Percentiles rank a stretch among this genome's conserved stretches.
Conservation (phyloP, 768 basidiomycete genomes). For the Auricularia auricula-judae region DNA sequence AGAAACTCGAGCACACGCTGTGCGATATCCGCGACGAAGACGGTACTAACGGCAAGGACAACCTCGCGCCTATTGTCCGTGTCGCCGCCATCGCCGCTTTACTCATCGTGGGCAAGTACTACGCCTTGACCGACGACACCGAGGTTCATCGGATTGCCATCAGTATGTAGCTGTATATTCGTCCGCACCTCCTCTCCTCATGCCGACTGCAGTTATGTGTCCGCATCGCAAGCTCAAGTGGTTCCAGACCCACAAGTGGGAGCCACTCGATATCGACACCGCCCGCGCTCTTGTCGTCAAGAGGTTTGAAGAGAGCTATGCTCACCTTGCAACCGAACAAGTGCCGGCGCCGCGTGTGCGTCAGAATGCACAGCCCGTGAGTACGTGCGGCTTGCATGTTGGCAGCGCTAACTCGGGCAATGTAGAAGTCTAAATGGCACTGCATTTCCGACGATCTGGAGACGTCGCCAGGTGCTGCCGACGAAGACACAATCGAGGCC, state of each 20-base stretch:
- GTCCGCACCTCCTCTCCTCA: not conserved
- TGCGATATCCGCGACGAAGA: slow-evolving; percentile 1
- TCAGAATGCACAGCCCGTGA: no score
- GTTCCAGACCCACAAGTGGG: slow-evolving; percentile 12
- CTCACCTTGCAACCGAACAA: no score
- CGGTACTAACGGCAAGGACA: no score
- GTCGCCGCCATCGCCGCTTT: slow-evolving; percentile 11
- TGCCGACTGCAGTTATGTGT: slow-evolving; percentile 15
- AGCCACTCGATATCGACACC: slow-evolving; percentile 2
- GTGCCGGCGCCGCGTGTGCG: no score
- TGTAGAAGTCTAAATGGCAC: no score
- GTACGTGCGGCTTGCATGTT: no score
- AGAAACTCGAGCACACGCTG: slow-evolving; percentile 7
- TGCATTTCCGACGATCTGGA: no score
- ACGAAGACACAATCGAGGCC: no score
- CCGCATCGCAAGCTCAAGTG: slow-evolving; percentile 14
- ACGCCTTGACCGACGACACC: slow-evolving; percentile 14
- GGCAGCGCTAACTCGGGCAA: no score
- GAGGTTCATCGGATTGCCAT: slow-evolving; percentile 16
- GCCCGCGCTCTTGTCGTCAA: slow-evolving; percentile 1
- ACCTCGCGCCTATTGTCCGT: slow-evolving; percentile 5
- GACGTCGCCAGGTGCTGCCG: no score
- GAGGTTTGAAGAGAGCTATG: no score
- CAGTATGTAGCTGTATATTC: slow-evolving; percentile 4
- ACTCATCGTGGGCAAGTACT: slow-evolving; percentile 13